phyloP scores from a whole-genome alignment of 345 rosid species.

The Pelargonium nanum region DNA sequence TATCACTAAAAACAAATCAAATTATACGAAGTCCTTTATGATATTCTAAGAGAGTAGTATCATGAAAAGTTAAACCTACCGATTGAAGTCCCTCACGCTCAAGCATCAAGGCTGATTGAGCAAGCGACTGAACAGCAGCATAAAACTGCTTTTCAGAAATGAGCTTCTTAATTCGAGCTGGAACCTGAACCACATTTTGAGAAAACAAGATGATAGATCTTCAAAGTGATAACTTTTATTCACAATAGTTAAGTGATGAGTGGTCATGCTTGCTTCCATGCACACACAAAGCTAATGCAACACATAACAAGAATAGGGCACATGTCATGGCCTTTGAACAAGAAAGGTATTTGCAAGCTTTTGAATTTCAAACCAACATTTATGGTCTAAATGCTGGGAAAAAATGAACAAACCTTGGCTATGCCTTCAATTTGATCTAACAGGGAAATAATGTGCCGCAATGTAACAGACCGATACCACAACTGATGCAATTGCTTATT shows the following conservation, averaged over 20 bases:
- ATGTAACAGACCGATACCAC: conserved; percentile 97
- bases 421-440: conserved; percentile 97
- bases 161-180: conserved; percentile 81
- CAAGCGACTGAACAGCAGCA: conserved; percentile 83
- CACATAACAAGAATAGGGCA: neutral
- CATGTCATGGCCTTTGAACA: neutral
- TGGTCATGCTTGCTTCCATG: neutral
- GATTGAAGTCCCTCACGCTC: conserved; percentile 96
- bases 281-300: neutral
- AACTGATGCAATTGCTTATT: conserved; percentile 94
- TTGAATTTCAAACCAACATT: neutral
- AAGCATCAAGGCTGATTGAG: conserved; percentile 80
- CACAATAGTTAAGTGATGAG: neutral
- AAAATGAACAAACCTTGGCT: conserved; percentile 61
- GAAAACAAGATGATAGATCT: conserved; percentile 1
- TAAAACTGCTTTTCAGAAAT: conserved; percentile 78
- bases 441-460: conserved; percentile 87
- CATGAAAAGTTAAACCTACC: conserved; percentile 30
- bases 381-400: neutral
- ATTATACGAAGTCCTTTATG: no score
- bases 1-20: no score
- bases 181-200: conserved; percentile 44
- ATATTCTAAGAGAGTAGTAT: no score
- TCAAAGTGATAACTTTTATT: neutral
- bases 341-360: neutral